Conservation (phyloP, 2,329 filamentous ascomycete species). For the Mycosphaerella arachidis region DNA sequence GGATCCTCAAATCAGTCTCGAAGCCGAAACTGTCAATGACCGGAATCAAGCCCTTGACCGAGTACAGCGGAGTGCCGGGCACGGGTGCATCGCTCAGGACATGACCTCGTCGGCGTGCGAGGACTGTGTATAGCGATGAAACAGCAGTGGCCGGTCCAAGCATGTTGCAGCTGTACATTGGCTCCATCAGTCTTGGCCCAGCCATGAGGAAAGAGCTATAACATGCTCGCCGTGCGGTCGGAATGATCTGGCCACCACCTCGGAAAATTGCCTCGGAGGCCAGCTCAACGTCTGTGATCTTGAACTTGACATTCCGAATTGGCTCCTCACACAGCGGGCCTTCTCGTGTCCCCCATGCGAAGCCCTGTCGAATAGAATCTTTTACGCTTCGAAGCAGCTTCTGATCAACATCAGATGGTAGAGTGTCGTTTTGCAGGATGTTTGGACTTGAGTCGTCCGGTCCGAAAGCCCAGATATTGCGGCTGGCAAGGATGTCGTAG, state of each 20-base stretch:
- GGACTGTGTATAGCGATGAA: slow-evolving; percentile 82
- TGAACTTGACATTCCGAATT: slow-evolving; percentile 97
- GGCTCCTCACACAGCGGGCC: slow-evolving; percentile 97
- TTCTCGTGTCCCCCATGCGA: slow-evolving; percentile 93
- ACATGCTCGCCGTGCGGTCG: slow-evolving; percentile 84
- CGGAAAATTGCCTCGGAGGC: slow-evolving; percentile 89
- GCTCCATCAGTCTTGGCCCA: slow-evolving; percentile 92
- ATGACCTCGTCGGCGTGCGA: slow-evolving; percentile 83
- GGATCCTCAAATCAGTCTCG: slow-evolving; percentile 93
- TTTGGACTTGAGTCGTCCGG: slow-evolving; percentile 93
- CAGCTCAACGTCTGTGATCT: slow-evolving; percentile 83
- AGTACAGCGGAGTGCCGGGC: slow-evolving; percentile 88
- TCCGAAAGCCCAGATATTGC: slow-evolving; percentile 98
- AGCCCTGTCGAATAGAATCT: slow-evolving; percentile 91
- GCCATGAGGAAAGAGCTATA: slow-evolving; percentile 98
- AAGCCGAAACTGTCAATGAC: slow-evolving; percentile 98
- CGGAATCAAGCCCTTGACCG: slow-evolving; percentile 83
- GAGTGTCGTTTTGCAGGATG: slow-evolving; percentile 92
- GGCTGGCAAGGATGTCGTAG: slow-evolving; percentile 88
- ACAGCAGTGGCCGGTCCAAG: slow-evolving; percentile 87
- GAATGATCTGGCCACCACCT: slow-evolving; percentile 95
- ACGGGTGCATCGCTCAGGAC: slow-evolving; percentile 92
- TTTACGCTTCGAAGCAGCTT: slow-evolving; percentile 80
- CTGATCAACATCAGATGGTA: slow-evolving; percentile 92
- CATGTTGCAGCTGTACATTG: slow-evolving; percentile 87